A percentile compares a stretch with the other conserved stretches of the same genome.
phyloP scores from a whole-genome alignment of 176 grass and related monocot species.

The Carex parvula region DNA sequence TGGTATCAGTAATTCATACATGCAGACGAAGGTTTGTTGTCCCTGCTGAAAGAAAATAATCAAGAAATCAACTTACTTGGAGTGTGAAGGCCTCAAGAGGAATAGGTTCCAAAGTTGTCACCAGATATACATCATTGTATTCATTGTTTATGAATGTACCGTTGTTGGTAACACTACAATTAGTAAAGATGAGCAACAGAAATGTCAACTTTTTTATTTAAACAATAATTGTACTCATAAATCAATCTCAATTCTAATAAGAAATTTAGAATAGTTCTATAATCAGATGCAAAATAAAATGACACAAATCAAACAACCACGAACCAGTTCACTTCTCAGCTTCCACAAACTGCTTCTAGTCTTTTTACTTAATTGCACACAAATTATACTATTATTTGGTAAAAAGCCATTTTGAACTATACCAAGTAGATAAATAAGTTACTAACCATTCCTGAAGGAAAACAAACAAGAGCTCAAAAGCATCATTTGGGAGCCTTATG shows the following conservation, averaged over 20 bases:
- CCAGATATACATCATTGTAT: slow-evolving; percentile 89
- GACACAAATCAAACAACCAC: neutral
- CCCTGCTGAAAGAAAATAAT: neutral
- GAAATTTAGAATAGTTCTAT: neutral
- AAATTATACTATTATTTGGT: neutral
- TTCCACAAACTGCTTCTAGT: neutral
- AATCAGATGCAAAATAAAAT: neutral
- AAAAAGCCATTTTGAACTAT: neutral
- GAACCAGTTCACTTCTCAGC: neutral
- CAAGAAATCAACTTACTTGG: slow-evolving; percentile 44
- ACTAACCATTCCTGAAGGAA: slow-evolving; percentile 76
- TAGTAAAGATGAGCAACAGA: slow-evolving; percentile 21
- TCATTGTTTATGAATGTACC: slow-evolving; percentile 77
- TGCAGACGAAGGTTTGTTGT: slow-evolving; percentile 7
- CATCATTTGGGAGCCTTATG: slow-evolving; percentile 77
- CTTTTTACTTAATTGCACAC: neutral
- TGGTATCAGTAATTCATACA: slow-evolving; percentile 3
- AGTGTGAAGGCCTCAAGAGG: slow-evolving; percentile 83
- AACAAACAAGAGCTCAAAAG: slow-evolving; percentile 83
- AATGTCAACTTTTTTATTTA: neutral
- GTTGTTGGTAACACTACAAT: slow-evolving; percentile 69
- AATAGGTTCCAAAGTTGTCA: slow-evolving; percentile 83
- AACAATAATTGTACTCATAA: neutral
- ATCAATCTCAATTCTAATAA: neutral
- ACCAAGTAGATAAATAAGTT: neutral